A percentile compares a stretch with the other conserved stretches of the same genome.
These are phyloP conservation scores for Hirschioporus abietinus DNA, from an alignment of 768 basidiomycete species.

Conservation along the genomic window DNA sequence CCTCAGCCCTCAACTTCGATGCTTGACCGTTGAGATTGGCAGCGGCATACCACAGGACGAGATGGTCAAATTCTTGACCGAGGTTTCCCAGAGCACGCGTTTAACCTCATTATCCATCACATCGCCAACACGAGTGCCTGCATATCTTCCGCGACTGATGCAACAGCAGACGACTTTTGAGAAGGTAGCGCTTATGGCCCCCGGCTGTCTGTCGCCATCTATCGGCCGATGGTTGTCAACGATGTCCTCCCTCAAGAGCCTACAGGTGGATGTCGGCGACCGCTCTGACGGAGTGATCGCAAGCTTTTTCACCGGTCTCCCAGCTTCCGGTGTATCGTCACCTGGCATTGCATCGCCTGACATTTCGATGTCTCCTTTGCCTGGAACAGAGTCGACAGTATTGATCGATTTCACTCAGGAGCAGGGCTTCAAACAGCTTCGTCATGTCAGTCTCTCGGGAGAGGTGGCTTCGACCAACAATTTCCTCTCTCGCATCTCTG, in stretches of 20 bases:
- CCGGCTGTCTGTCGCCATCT: slow-evolving; percentile 63
- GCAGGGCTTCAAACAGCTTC: slow-evolving; percentile 44
- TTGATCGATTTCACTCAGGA: neutral
- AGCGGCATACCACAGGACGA: slow-evolving; percentile 44
- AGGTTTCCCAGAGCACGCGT: slow-evolving; percentile 57
- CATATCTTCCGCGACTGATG: slow-evolving; percentile 63
- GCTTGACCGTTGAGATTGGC: slow-evolving; percentile 57
- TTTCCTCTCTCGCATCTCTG: slow-evolving; percentile 65
- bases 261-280: slow-evolving; percentile 70
- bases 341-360: slow-evolving; percentile 67
- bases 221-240: slow-evolving; percentile 73
- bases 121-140: slow-evolving; percentile 64
- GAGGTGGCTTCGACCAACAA: slow-evolving; percentile 64
- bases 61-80: slow-evolving; percentile 55
- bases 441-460: slow-evolving; percentile 62
- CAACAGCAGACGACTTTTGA: slow-evolving; percentile 54
- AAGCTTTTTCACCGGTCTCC: slow-evolving; percentile 72
- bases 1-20: slow-evolving; percentile 57
- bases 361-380: slow-evolving; percentile 73
- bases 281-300: slow-evolving; percentile 66
- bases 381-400: slow-evolving; percentile 59
- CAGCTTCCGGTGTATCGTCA: slow-evolving; percentile 63
- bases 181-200: slow-evolving; percentile 61
- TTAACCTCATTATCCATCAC: slow-evolving; percentile 66
- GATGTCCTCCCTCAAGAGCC: slow-evolving; percentile 52